These are phyloP conservation scores for Fusarium armeniacum DNA, from an alignment of 2,329 filamentous ascomycete genomes.

Conservation along the genomic window DNA sequence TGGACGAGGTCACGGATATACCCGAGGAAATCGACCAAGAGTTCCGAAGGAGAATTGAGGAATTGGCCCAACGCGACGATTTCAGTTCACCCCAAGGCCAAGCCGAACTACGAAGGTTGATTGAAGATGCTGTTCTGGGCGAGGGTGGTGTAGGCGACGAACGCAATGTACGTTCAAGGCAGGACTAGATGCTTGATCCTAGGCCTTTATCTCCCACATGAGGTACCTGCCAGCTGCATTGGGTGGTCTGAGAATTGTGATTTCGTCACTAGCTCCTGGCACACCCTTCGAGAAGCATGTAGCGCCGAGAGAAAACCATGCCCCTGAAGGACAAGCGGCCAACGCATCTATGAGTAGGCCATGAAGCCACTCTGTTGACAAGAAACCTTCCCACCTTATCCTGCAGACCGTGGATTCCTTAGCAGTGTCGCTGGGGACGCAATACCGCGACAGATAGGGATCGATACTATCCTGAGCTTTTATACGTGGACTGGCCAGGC, in stretches of 20 bases:
- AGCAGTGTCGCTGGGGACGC: slow-evolving; percentile 61
- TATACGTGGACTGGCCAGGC: slow-evolving; percentile 75
- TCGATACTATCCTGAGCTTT: slow-evolving; percentile 71
- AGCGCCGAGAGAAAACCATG: slow-evolving; percentile 70
- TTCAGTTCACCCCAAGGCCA: slow-evolving; percentile 87
- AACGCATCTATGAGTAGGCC: slow-evolving; percentile 63
- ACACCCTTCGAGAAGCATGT: slow-evolving; percentile 65
- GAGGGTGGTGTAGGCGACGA: slow-evolving; percentile 73
- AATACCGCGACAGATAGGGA: slow-evolving; percentile 77
- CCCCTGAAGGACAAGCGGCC: slow-evolving; percentile 57
- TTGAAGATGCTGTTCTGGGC: slow-evolving; percentile 83
- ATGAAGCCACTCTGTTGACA: slow-evolving; percentile 67
- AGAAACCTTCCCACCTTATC: slow-evolving; percentile 72
- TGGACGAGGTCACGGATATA: slow-evolving; percentile 73
- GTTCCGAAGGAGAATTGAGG: slow-evolving; percentile 87
- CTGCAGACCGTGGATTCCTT: slow-evolving; percentile 59
- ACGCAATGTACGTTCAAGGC: slow-evolving; percentile 74
- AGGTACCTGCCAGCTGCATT: slow-evolving; percentile 67
- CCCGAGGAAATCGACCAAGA: slow-evolving; percentile 80
- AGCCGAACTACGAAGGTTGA: slow-evolving; percentile 79
- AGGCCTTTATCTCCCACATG: slow-evolving; percentile 70
- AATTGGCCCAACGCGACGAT: slow-evolving; percentile 85
- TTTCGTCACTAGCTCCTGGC: slow-evolving; percentile 62
- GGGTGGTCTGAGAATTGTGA: slow-evolving; percentile 67
- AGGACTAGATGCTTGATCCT: slow-evolving; percentile 63